These are phyloP conservation scores for Tuber umbilicatum DNA, from an alignment of 495 filamentous ascomycete species.

Conservation along the genomic window DNA sequence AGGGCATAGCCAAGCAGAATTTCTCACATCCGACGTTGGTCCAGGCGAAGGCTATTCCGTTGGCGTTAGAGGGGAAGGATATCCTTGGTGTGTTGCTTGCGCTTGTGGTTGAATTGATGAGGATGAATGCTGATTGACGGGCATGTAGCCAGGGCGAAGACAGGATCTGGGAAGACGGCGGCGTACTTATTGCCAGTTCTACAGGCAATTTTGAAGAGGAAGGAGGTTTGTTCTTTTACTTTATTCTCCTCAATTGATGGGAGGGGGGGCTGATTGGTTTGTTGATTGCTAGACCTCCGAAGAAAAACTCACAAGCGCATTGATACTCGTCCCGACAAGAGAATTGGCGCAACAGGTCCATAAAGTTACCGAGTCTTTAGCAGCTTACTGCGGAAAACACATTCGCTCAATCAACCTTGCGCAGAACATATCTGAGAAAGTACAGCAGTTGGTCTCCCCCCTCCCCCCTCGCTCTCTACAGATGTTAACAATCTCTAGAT, in stretches of 20 bases:
- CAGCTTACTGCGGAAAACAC: conserved; percentile 75
- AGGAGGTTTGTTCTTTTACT: conserved; percentile 52
- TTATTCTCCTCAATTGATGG: neutral
- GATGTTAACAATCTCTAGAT: conserved; percentile 42
- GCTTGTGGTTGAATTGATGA: neutral
- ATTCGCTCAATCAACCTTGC: conserved; percentile 76
- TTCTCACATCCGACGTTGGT: conserved; percentile 79
- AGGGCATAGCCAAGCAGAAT: conserved; percentile 75
- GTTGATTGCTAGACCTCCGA: conserved; percentile 6
- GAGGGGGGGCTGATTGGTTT: neutral
- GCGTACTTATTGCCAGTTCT: conserved; percentile 90
- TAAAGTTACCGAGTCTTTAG: conserved; percentile 63
- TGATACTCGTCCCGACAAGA: conserved; percentile 88
- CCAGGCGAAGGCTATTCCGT: conserved; percentile 78
- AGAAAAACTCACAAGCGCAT: conserved; percentile 48
- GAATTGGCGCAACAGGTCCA: conserved; percentile 88
- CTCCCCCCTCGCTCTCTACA: neutral
- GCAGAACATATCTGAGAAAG: conserved; percentile 76
- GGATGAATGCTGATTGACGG: neutral
- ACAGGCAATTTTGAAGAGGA: conserved; percentile 69
- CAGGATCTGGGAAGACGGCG: conserved; percentile 92
- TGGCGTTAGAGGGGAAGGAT: conserved; percentile 85
- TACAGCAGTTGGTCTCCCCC: conserved; percentile 50
- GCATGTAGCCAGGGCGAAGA: conserved; percentile 67
- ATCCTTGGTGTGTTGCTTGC: conserved; percentile 56